Evolutionary conservation across 306 rosid genomes (phyloP).

Genomic region (Acacia crassicarpa): DNA sequence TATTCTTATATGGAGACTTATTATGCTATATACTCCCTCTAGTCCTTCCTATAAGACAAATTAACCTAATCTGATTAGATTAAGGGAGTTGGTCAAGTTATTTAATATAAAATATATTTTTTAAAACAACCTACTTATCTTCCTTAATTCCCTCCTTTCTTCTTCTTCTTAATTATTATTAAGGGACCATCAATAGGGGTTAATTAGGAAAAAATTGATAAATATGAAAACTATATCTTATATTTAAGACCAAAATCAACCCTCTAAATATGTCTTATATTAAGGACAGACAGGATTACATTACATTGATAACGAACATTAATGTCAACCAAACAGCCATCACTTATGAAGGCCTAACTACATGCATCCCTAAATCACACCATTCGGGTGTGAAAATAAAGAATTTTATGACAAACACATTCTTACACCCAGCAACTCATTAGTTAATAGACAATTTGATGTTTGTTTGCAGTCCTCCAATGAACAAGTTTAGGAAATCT

Average conservation of each 20-base stretch:
- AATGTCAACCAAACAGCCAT: neutral
- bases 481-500: neutral
- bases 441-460: neutral
- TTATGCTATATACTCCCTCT: neutral
- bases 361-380: neutral
- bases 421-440: neutral
- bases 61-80: too few relatives aligned
- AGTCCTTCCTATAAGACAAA: too few relatives aligned
- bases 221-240: too few relatives aligned
- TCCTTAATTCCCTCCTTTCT: too few relatives aligned
- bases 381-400: neutral
- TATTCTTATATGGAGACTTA: neutral
- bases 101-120: too few relatives aligned
- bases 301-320: neutral
- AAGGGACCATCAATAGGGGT: too few relatives aligned
- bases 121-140: too few relatives aligned
- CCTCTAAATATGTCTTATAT: too few relatives aligned
- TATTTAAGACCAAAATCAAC: too few relatives aligned
- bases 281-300: neutral
- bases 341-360: neutral
- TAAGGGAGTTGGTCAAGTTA: too few relatives aligned
- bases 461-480: neutral
- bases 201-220: too few relatives aligned
- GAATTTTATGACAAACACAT: neutral
- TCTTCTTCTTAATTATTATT: too few relatives aligned